Base-by-base conservation (phyloP, 768 basidiomycete genomes). In the Myochromella boudieri region DNA sequence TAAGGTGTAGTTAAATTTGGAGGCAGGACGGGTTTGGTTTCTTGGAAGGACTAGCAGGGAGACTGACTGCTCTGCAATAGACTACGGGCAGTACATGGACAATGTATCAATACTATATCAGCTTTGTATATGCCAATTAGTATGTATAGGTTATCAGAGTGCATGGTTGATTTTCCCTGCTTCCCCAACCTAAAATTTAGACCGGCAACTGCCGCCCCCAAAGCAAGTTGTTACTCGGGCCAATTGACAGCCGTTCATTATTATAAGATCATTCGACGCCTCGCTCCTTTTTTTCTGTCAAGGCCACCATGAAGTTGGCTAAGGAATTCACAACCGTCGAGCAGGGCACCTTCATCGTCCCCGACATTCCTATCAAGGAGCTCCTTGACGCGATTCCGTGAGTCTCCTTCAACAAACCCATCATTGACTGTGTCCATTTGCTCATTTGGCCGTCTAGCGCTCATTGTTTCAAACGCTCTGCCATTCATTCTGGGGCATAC, bases 381-480 rank as follows among this genome's bases (percentile, higher is more conserved):
- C 63, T 95, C 56, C 76, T 95, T 42, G 78, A 78, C 37, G 81
- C 77, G 14, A 94, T 97, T 61, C 94, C 94, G 82, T 90, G 60
- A 53, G 85, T 76, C 24, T 34, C 51, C 29, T 44, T 32, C 46
- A 33, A 52, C 17, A 44, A 28, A 26, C 46, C 43, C 24, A 25
- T 32, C 8, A 18, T 37, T n/a, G 27, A n/a, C n/a, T n/a, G n/a
- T n/a, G n/a, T n/a, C n/a, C n/a, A 5, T 31, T 9, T 7, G 28
- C 37, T 47, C 18, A 57, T 21, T 21, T 17, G 44, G 42, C 28
- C 43, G 43, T 44, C 46, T 48, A 91, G 89, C 11, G 55, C 85
- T 7, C 92, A 92, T 68, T 97, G 95, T 73, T 91, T 85, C 70
- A 76, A 95, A 72, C 88, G 95, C 50, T 95, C 91, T 0, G 88